Conservation (phyloP, 1,284 basidiomycete species). For the Irpex sp. region DNA sequence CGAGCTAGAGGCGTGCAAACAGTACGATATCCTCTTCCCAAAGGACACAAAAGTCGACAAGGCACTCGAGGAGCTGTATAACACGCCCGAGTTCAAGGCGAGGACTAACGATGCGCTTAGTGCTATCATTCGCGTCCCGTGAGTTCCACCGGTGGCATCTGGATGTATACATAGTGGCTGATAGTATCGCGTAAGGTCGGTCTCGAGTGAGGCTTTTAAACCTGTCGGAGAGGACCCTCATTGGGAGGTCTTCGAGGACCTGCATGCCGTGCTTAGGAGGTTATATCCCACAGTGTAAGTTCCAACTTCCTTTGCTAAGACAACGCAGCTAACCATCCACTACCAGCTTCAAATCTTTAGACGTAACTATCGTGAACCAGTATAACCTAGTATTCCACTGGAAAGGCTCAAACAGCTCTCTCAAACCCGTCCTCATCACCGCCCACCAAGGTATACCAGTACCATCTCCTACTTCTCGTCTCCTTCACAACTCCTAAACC, state of each 20-base stretch:
- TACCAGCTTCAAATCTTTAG: conserved; percentile 42
- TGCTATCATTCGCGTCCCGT: conserved; percentile 7
- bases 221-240: conserved; percentile 34
- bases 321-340: neutral
- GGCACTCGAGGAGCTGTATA: neutral
- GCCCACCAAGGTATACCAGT: conserved; percentile 56
- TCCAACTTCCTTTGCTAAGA: neutral
- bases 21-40: neutral
- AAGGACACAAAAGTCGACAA: conserved; percentile 1
- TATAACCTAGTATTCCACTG: conserved; percentile 63
- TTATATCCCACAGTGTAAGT: conserved; percentile 36
- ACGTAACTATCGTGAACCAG: conserved; percentile 54
- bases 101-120: neutral
- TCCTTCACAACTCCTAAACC: neutral
- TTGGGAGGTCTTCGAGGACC: conserved; percentile 34
- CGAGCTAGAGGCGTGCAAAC: neutral
- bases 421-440: conserved; percentile 60
- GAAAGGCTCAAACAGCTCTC: conserved; percentile 44
- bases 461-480: neutral
- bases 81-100: neutral
- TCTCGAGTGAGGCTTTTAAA: conserved; percentile 23
- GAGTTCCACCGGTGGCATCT: neutral
- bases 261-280: conserved; percentile 35
- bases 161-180: neutral
- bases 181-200: conserved; percentile 15